These are phyloP conservation scores for Neonectria ditissima DNA, from an alignment of 2,329 filamentous ascomycete genomes.

Conservation along the genomic window DNA sequence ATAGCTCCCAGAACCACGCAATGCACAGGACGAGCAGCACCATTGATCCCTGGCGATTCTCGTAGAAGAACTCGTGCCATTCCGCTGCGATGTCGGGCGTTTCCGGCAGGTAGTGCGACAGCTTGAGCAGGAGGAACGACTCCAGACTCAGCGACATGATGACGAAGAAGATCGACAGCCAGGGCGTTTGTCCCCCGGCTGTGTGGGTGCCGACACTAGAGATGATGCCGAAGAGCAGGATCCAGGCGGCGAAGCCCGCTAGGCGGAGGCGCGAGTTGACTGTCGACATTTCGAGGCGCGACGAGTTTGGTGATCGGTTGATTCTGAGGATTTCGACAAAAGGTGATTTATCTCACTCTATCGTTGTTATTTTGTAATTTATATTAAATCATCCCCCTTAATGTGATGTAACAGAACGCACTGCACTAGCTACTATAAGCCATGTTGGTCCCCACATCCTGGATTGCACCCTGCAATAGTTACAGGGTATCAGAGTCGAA, in stretches of 20 bases:
- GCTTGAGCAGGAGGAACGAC: slow-evolving; percentile 40
- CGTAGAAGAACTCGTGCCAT: slow-evolving; percentile 34
- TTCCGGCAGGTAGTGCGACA: slow-evolving; percentile 29
- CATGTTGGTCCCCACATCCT: neutral
- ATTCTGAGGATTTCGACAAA: too few species aligned
- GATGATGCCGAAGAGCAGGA: slow-evolving; percentile 22
- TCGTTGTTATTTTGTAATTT: neutral
- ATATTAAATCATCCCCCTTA: neutral
- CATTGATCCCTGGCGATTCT: slow-evolving; percentile 32
- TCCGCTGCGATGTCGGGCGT: slow-evolving; percentile 3
- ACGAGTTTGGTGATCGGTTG: neutral
- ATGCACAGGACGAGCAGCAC: slow-evolving; percentile 31
- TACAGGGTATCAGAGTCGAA: neutral
- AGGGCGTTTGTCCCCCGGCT: neutral
- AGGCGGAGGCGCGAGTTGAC: slow-evolving; percentile 4
- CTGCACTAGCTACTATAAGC: neutral
- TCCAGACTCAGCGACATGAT: slow-evolving; percentile 29
- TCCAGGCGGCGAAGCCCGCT: slow-evolving; percentile 26
- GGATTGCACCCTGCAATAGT: neutral
- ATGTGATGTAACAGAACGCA: neutral
- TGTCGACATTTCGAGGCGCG: neutral
- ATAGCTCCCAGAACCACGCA: slow-evolving; percentile 29
- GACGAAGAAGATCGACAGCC: slow-evolving; percentile 6
- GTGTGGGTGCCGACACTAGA: neutral
- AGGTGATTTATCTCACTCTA: neutral